Evolutionary conservation across 202 grass and related monocot species (phyloP), one percentile per base, ranked within the genome.

Genomic region (Musa balbisiana): DNA sequence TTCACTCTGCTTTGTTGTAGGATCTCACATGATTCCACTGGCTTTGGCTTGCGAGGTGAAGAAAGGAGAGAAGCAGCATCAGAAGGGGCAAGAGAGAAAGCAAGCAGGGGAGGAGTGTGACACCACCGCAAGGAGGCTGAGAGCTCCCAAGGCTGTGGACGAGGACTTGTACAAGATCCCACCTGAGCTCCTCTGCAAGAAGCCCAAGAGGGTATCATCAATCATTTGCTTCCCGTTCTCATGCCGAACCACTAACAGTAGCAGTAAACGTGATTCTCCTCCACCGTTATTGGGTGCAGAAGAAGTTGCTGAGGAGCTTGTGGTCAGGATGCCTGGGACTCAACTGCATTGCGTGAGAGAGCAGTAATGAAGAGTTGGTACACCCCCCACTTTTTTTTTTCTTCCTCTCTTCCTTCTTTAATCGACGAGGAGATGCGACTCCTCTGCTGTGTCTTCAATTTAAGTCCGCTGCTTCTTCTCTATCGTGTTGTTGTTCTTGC

Each of bases 301-400:
- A 73, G 52, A 73, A 23, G 11, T 9, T 73, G 71, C 22, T 73
- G 71, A 73, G 19, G 51, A 73, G 52, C 71, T 52, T 73, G 52
- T 73, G 71, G 71, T 25, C 51, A 15, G 71, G 71, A 26, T 73
- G 71, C 51, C 51, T 73, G 20, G 71, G 50, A 55, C 71, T 73
- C 51, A 73, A 73, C 71, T 73, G 71, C 71, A 25, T 73, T 55
- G 71, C 71, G 5, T 73, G 71, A 73, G 12, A 69, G 33, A 43
- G 33, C 33, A 6, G 33, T 43, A 8, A 43, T 43, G 33, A 43
- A 6, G 33, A 5, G 33, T 43, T 8, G 33, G 33, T 43, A 5
- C 33, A 43, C 33, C 33, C 4, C 33, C 33, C 33, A 2, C 2
- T 2, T 27, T 27, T 2, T 27, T 43, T 33, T 4, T 5, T 43